Percentiles rank a stretch among this genome's conserved stretches.
Evolutionary conservation across 1,284 basidiomycete species (phyloP).

Genomic region (Crepidotus sp.): DNA sequence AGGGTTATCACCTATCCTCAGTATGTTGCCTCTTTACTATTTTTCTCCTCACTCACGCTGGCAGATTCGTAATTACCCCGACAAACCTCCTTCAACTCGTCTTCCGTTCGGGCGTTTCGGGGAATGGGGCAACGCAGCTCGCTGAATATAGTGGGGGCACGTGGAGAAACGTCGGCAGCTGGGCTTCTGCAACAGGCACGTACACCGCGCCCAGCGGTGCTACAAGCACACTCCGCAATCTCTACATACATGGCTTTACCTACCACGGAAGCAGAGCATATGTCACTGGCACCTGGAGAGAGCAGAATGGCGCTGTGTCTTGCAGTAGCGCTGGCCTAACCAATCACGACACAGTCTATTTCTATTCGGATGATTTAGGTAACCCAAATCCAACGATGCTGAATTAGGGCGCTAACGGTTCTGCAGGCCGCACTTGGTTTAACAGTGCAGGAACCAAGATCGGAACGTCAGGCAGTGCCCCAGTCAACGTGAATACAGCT

Average conservation of each 20-base stretch:
- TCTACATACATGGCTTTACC: constrained; percentile 37
- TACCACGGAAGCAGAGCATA: constrained; percentile 29
- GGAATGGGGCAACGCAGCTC: constrained; percentile 35
- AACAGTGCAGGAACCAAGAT: constrained; percentile 30
- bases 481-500: constrained; percentile 31
- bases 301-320: constrained; percentile 32
- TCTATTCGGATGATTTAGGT: constrained; percentile 37
- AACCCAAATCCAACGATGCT: constrained; percentile 1
- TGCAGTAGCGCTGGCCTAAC: constrained; percentile 34
- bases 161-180: constrained; percentile 35
- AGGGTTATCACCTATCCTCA: constrained; percentile 36
- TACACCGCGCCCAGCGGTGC: constrained; percentile 33
- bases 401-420: not conserved
- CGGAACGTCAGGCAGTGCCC: constrained; percentile 31
- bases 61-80: constrained; percentile 32
- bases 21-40: not conserved
- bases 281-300: constrained; percentile 37
- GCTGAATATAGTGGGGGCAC: constrained; percentile 32
- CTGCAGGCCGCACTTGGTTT: constrained; percentile 33
- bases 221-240: constrained; percentile 31
- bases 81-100: constrained; percentile 37
- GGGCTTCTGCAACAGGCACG: constrained; percentile 33
- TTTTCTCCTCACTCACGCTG: not conserved
- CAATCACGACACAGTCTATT: constrained; percentile 36
- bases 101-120: constrained; percentile 35